phyloP scores from a whole-genome alignment of 2,329 filamentous ascomycete genomes.

The Calonectria ilicicola region DNA sequence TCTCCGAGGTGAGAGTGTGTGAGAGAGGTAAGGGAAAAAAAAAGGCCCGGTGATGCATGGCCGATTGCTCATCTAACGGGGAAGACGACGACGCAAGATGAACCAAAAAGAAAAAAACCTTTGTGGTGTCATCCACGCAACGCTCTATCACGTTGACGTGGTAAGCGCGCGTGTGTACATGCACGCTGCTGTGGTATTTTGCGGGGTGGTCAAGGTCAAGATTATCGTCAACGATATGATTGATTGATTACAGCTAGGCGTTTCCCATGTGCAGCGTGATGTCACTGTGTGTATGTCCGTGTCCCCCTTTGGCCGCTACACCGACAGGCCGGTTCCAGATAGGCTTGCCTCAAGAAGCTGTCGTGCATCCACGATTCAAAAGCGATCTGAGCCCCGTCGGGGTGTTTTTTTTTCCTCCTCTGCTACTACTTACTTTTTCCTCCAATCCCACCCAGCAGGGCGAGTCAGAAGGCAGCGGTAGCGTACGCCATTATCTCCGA shows the following conservation, averaged over 20 bases:
- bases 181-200: background rate
- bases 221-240: background rate
- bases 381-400: background rate
- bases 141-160: background rate
- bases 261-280: constrained; percentile 2
- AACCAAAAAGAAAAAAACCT: background rate
- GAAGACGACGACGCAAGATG: background rate
- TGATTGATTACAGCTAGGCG: background rate
- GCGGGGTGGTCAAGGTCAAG: constrained; percentile 8
- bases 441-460: too few relatives aligned
- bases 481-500: background rate
- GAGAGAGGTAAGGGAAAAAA: too few relatives aligned
- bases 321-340: background rate
- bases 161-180: background rate
- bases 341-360: background rate
- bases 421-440: too few relatives aligned
- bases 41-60: background rate
- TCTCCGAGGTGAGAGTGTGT: constrained; percentile 25
- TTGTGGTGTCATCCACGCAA: background rate
- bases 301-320: constrained; percentile 2
- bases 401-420: background rate
- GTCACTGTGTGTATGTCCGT: background rate
- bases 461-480: background rate
- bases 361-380: constrained; percentile 1
- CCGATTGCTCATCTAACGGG: background rate